Evolutionary conservation across 106 monocot species (phyloP).

Genomic region (Iris macrosiphon): DNA sequence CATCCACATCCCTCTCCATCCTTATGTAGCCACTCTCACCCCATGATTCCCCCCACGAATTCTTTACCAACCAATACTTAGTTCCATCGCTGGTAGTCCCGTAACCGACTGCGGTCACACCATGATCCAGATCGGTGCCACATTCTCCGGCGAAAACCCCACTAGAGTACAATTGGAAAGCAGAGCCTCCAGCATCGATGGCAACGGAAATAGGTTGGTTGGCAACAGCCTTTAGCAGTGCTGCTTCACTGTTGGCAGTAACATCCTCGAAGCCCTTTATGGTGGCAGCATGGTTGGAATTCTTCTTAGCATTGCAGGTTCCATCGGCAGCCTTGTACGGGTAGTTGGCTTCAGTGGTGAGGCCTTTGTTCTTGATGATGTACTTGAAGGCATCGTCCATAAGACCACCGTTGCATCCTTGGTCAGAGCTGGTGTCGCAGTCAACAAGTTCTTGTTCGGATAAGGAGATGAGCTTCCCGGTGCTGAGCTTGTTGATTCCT

Average conservation of each 20-base stretch:
- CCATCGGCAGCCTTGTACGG: conserved; percentile 45
- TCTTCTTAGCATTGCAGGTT: no score
- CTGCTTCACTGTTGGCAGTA: conserved; percentile 5
- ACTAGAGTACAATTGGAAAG: not conserved
- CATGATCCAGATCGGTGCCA: conserved; percentile 5
- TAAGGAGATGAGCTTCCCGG: conserved; percentile 30
- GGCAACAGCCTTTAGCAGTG: conserved; percentile 1
- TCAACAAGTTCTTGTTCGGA: conserved; percentile 67
- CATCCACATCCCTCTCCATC: no score
- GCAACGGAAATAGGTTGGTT: conserved; percentile 1
- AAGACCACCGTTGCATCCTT: conserved; percentile 52
- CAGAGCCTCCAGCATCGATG: not conserved
- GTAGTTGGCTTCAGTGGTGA: conserved; percentile 56
- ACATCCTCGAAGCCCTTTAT: conserved; percentile 24
- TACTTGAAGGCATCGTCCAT: conserved; percentile 67
- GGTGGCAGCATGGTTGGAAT: not conserved
- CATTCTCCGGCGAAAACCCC: conserved; percentile 6
- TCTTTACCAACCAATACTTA: no score
- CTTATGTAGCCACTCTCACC: no score
- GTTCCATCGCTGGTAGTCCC: not conserved
- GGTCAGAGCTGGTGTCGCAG: conserved; percentile 48
- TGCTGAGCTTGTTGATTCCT: conserved; percentile 52
- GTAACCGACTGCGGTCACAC: conserved; percentile 4
- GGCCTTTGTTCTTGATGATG: conserved; percentile 56
- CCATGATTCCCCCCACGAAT: no score